Base-by-base conservation (phyloP, 2,329 filamentous ascomycete genomes). In the Stagonosporopsis chrysanthemi region DNA sequence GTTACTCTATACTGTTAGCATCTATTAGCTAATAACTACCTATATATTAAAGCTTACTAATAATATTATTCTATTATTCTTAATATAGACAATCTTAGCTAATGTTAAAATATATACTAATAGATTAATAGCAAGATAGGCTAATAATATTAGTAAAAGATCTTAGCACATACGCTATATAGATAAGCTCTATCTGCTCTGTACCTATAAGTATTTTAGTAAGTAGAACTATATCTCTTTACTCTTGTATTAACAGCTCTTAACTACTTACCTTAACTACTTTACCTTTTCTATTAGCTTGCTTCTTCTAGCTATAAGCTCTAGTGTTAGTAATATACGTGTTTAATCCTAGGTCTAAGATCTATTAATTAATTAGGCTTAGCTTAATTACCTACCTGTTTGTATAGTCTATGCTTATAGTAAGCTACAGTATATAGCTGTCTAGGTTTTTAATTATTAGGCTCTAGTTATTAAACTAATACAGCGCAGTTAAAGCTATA, bases 251-350 rank as follows among this genome's bases (percentile, higher is more conserved):
- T 17, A 19, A 17, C 6, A 57, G 39, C 28, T 46, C 33, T 35
- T 52, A 40, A 11, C 23, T 42, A 9, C 54, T 47, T 46, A 47
- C 54, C 12, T 47, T 41, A 40, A 57, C 46, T 12, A 42, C 41
- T 19, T 45, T 35, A 39, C 41, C 31, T 39, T 50, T 42, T n/a
- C 47, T 29, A 44, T 48, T 36, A 46, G 33, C 47, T 48, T 24
- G 28, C 33, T 36, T 36, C 33, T 36, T 36, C 33, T 17, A 36
- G 33, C 33, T 17, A 17, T 36, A 36, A 5, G 33, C 33, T 36
- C 33, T 36, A 36, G 33, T 36, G n/a, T 36, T 36, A 6, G 33
- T 36, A 17, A 36, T 11, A 36, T 36, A 11, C 33, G 33, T 36
- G 33, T 36, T 36, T 17, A 17, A 36, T 36, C 33, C 12, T 6